Evolutionary conservation across 1,284 basidiomycete species (phyloP).

Genomic region (Fistulinella cinereoalba): DNA sequence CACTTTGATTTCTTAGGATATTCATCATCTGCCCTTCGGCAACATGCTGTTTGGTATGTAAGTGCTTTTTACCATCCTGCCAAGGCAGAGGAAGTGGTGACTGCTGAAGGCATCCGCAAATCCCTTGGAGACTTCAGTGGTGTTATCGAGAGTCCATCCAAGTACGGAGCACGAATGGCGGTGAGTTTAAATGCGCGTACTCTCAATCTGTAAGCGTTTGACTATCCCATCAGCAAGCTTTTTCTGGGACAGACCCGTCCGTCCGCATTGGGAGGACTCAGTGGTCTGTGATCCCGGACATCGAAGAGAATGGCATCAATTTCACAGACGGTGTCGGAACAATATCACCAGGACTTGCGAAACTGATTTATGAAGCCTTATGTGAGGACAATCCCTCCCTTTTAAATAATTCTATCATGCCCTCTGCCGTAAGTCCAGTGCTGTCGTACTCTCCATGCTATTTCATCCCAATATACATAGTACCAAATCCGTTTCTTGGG

Average conservation of each 20-base stretch:
- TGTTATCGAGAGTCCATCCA: slow-evolving; percentile 62
- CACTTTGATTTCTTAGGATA: slow-evolving; percentile 73
- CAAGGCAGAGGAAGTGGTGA: slow-evolving; percentile 43
- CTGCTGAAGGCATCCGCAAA: slow-evolving; percentile 54
- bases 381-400: slow-evolving; percentile 43
- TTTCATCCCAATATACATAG: slow-evolving; percentile 30
- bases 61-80: slow-evolving; percentile 53
- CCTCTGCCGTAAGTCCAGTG: slow-evolving; percentile 53
- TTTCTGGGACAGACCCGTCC: slow-evolving; percentile 75
- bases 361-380: slow-evolving; percentile 56
- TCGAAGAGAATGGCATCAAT: slow-evolving; percentile 43
- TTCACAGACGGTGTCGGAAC: slow-evolving; percentile 80
- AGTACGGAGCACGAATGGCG: slow-evolving; percentile 76
- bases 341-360: slow-evolving; percentile 58
- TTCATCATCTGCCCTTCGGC: slow-evolving; percentile 65
- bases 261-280: slow-evolving; percentile 52
- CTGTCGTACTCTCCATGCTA: background rate
- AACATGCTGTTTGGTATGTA: slow-evolving; percentile 78
- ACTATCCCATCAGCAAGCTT: slow-evolving; percentile 54
- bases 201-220: background rate
- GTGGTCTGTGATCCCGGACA: slow-evolving; percentile 59
- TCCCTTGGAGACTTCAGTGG: slow-evolving; percentile 61
- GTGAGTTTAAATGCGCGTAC: slow-evolving; percentile 23
- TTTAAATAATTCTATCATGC: slow-evolving; percentile 38
- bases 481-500: slow-evolving; percentile 78